These are phyloP conservation scores for Sporothrix pseudoabietina DNA, from an alignment of 2,329 filamentous ascomycete genomes.

Conservation along the genomic window DNA sequence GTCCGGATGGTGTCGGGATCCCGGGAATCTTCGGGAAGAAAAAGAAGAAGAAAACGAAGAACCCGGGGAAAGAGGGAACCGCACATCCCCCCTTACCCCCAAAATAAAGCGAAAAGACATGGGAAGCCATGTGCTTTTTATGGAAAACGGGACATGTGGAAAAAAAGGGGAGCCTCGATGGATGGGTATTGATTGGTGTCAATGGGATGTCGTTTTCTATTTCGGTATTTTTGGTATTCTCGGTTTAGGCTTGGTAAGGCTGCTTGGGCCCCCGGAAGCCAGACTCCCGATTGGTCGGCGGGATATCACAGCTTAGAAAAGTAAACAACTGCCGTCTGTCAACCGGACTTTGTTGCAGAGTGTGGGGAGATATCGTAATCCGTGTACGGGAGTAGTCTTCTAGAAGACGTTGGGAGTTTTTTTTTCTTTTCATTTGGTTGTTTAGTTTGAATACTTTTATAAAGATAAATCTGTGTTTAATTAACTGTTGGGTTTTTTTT, in stretches of 20 bases:
- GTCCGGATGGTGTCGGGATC: slow-evolving; percentile 28
- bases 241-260: slow-evolving; percentile 16
- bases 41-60: neutral
- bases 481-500: too few relatives aligned
- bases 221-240: neutral
- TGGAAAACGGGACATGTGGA: slow-evolving; percentile 2
- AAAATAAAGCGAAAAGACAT: neutral
- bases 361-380: neutral
- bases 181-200: neutral
- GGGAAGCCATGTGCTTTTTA: slow-evolving; percentile 1
- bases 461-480: too few relatives aligned
- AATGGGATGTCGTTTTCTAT: neutral
- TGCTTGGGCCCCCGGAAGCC: neutral
- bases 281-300: neutral
- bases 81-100: too few relatives aligned
- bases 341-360: neutral
- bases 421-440: too few relatives aligned
- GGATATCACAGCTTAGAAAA: neutral
- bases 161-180: neutral
- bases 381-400: neutral
- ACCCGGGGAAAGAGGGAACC: slow-evolving; percentile 15
- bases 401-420: neutral
- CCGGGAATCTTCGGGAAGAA: slow-evolving; percentile 20
- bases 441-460: too few relatives aligned
- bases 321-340: neutral